These are phyloP conservation scores for Venturia oleaginea DNA, from an alignment of 2,329 filamentous ascomycete genomes.

Conservation along the genomic window DNA sequence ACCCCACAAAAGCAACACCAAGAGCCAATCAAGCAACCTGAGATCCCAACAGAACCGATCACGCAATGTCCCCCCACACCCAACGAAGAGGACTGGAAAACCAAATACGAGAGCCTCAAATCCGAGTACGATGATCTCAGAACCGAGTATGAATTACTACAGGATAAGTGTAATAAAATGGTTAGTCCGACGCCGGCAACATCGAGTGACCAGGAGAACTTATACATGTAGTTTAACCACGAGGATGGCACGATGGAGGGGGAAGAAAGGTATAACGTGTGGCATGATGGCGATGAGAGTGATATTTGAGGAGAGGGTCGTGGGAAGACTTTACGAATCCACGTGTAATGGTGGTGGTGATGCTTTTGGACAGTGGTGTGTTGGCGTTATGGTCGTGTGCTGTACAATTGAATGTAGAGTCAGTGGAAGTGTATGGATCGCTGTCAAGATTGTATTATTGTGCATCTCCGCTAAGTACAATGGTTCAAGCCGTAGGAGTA, in stretches of 20 bases:
- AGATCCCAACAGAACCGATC: not conserved
- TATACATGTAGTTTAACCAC: not conserved
- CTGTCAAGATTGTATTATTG: too few species aligned
- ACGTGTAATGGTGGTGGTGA: not conserved
- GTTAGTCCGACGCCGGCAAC: not conserved
- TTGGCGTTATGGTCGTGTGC: not conserved
- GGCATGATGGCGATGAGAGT: not conserved
- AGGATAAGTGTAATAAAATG: not conserved
- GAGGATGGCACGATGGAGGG: not conserved
- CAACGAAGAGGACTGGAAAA: not conserved
- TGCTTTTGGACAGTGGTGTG: not conserved
- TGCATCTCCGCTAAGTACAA: too few species aligned
- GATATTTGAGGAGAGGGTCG: not conserved
- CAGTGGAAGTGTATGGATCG: too few species aligned
- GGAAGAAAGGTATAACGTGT: not conserved
- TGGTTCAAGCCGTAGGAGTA: too few species aligned
- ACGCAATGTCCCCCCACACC: not conserved
- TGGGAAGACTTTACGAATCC: not conserved
- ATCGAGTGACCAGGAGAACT: not conserved
- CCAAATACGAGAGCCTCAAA: not conserved
- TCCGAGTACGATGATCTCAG: not conserved
- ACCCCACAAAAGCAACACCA: too few species aligned
- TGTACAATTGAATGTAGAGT: too few species aligned
- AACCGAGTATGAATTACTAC: not conserved
- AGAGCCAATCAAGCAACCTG: not conserved